Conservation (phyloP, 1,284 basidiomycete species). For the Rhodotorula sp. region DNA sequence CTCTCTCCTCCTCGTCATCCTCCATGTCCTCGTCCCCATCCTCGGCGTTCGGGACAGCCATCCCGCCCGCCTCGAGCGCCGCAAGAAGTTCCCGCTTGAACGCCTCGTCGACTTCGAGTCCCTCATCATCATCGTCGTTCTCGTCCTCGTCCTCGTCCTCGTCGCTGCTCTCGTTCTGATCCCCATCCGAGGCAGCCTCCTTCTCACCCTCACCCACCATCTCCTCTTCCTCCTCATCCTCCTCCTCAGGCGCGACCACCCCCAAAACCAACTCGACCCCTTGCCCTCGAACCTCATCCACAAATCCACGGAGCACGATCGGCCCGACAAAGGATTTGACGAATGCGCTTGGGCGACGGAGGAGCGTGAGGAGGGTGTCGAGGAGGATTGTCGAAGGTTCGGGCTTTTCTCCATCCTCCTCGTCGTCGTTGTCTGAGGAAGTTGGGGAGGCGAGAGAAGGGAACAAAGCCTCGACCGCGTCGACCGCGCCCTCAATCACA, state of each 20-base stretch:
- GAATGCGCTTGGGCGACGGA: slow-evolving; percentile 82
- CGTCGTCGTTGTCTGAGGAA: slow-evolving; percentile 45
- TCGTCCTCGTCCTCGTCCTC: slow-evolving; percentile 50
- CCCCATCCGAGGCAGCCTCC: slow-evolving; percentile 15
- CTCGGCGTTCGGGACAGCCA: slow-evolving; percentile 59
- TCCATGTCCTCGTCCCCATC: slow-evolving; percentile 53
- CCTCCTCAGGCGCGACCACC: slow-evolving; percentile 40
- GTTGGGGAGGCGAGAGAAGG: slow-evolving; percentile 49
- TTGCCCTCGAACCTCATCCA: slow-evolving; percentile 65
- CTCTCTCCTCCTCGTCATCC: slow-evolving; percentile 48
- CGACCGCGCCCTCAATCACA: slow-evolving; percentile 61
- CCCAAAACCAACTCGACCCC: slow-evolving; percentile 72
- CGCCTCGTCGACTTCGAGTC: slow-evolving; percentile 55
- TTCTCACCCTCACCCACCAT: slow-evolving; percentile 48
- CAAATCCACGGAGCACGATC: slow-evolving; percentile 69
- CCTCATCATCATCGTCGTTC: slow-evolving; percentile 48
- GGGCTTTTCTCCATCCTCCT: slow-evolving; percentile 51
- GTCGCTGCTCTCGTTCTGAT: slow-evolving; percentile 46
- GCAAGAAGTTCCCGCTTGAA: slow-evolving; percentile 62
- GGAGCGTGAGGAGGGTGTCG: slow-evolving; percentile 80
- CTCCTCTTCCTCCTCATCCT: slow-evolving; percentile 51
- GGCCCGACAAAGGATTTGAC: slow-evolving; percentile 77
- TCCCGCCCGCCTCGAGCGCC: slow-evolving; percentile 70
- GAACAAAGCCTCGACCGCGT: slow-evolving; percentile 42
- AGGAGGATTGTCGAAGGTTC: slow-evolving; percentile 78